Base-by-base conservation (phyloP, 495 filamentous ascomycete genomes). In the Filosporella fistucella region DNA sequence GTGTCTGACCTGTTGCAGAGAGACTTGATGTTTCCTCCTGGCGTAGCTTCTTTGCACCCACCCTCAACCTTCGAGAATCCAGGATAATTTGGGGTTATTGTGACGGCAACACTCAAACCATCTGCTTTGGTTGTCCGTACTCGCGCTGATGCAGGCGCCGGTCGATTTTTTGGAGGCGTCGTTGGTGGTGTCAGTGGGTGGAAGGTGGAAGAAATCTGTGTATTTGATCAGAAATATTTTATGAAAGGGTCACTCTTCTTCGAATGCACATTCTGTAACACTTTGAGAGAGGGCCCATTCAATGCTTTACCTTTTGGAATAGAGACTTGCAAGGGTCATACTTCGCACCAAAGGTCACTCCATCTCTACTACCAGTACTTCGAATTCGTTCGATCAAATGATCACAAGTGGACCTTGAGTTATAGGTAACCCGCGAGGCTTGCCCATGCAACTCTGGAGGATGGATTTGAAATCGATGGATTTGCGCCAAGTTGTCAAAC, bases 401-500 rank as follows among this genome's bases (percentile, higher is more conserved):
- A 42, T 88, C 80, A 10, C 72, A 73, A 25, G 80, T 78, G 28
- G 72, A 72, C 1, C 85, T 76, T 12, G 86, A 89, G 38, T 82
- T 85, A 61, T 90, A 90, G n/a, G 72, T 65, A 4, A 89, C 79
- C 21, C 65, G 63, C 1, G 66, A 65, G 1, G 58, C 20, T 1
- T 56, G 21, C 1, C 39, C 12, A 16, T 64, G 39, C 8, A 37
- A 37, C 14, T 49, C 54, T 11, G 66, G 45, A n/a, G 51, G 50
- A 12, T 35, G 28, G 16, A 63, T 54, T 44, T 22, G 63, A 66
- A 91, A 91, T 16, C 78, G 77, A 54, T 89, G 86, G 2, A 78
- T 78, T 49, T 88, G 83, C n/a, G 72, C 74, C 32, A 89, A 78
- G 13, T 84, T 80, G 60, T 90, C 83, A 50, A 90, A 88, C 87